These are phyloP conservation scores for Phytophthora quininea DNA, from an alignment of 352 stramenopile genomes.

Conservation along the genomic window DNA sequence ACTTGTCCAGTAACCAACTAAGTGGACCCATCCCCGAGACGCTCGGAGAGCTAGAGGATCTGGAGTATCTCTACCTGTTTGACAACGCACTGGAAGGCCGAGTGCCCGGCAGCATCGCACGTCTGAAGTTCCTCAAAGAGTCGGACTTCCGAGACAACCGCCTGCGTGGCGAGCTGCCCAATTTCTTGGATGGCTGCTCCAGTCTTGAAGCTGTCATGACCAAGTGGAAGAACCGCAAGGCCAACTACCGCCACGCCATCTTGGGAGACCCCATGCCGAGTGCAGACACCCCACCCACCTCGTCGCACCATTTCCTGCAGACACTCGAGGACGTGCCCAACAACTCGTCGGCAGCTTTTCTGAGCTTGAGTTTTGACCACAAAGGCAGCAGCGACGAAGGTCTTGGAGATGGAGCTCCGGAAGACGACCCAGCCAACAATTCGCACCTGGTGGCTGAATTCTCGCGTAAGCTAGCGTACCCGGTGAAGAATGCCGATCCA, in stretches of 20 bases:
- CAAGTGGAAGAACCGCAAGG: conserved; percentile 87
- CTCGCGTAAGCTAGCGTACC: conserved; percentile 35
- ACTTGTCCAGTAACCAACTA: conserved; percentile 84
- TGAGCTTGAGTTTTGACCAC: conserved; percentile 67
- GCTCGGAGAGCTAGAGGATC: conserved; percentile 73
- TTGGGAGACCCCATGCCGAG: conserved; percentile 70
- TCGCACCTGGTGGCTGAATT: conserved; percentile 62
- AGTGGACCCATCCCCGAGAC: conserved; percentile 70
- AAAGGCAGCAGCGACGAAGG: conserved; percentile 31
- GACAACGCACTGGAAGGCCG: conserved; percentile 79
- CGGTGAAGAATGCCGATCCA: conserved; percentile 14
- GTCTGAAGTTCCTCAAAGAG: conserved; percentile 82
- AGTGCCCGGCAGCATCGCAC: conserved; percentile 67
- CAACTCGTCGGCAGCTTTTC: conserved; percentile 65
- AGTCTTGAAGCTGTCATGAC: conserved; percentile 80
- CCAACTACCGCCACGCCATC: conserved; percentile 74
- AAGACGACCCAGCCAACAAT: conserved; percentile 60
- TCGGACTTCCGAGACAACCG: conserved; percentile 84
- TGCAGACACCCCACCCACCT: conserved; percentile 35
- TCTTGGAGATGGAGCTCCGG: conserved; percentile 40
- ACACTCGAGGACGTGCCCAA: conserved; percentile 53
- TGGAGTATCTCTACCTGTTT: conserved; percentile 89
- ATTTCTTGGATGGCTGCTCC: conserved; percentile 82
- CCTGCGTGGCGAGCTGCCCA: conserved; percentile 73
- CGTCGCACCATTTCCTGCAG: conserved; percentile 61